Conservation (phyloP, 2,329 filamentous ascomycete genomes). For the Penicillium brasilianum region DNA sequence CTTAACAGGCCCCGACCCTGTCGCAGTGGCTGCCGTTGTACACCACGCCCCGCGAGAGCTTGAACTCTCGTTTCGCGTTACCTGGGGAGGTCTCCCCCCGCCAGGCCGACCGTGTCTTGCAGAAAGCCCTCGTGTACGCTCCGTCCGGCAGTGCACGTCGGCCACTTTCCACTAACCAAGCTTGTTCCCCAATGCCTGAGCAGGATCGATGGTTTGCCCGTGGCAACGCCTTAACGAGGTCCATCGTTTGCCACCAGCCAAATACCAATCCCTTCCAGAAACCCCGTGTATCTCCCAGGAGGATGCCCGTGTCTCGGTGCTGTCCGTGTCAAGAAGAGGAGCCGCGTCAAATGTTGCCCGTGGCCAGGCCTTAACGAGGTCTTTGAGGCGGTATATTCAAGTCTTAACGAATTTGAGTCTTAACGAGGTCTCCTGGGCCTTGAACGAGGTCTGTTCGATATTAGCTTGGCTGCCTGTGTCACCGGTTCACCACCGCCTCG, state of each 20-base stretch:
- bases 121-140: constrained; percentile 17
- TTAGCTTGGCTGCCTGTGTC: constrained; percentile 3
- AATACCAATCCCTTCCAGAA: constrained; percentile 10
- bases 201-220: constrained; percentile 11
- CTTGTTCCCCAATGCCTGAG: constrained; percentile 13
- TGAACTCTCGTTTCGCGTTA: constrained; percentile 16
- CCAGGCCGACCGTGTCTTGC: constrained; percentile 14
- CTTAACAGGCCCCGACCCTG: constrained; percentile 10
- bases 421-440: constrained; percentile 17
- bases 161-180: constrained; percentile 20
- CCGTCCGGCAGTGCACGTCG: constrained; percentile 15
- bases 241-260: constrained; percentile 10
- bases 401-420: constrained; percentile 16
- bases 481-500: not conserved
- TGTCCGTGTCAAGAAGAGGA: constrained; percentile 13
- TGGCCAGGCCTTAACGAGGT: constrained; percentile 23
- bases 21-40: constrained; percentile 18
- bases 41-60: constrained; percentile 16
- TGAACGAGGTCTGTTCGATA: constrained; percentile 18
- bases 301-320: constrained; percentile 21
- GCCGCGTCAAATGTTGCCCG: constrained; percentile 5
- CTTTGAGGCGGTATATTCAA: constrained; percentile 8
- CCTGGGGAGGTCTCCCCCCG: constrained; percentile 7
- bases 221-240: constrained; percentile 16
- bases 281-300: constrained; percentile 13